Base-by-base conservation (phyloP, 805 yeast genomes). In the Sungouiella thailandica region DNA sequence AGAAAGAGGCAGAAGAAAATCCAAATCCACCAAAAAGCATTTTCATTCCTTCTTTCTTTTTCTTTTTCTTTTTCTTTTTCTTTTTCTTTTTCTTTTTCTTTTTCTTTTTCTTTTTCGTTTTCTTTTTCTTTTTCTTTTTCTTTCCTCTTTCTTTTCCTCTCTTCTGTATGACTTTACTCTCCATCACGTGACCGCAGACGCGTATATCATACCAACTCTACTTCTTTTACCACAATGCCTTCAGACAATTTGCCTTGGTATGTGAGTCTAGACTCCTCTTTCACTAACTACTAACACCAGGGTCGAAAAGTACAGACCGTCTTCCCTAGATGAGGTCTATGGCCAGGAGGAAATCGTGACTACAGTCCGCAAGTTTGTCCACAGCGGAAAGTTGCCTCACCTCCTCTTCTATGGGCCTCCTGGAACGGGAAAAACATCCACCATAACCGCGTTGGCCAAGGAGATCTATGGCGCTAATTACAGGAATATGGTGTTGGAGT, bases 271-370 rank as follows among this genome's bases (percentile, higher is more conserved):
- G 15, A 16, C 5, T n/a, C 11, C 9, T 0, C 28, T 4, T 7
- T 6, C 12, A n/a, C n/a, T n/a, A n/a, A n/a, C n/a, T n/a, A n/a
- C n/a, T n/a, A 54, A 53, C 16, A 8, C 12, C 35, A 64, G 72
- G 98, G 94, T 93, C 29, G 99, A 93, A 57, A 93, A 93, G 57
- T 93, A 90, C 58, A 79, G 99, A 43, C 99, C 99, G 0, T 64
- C 68, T 22, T 69, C 80, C 2, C 65, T 93, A 32, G 87, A 84
- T 41, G 96, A 93, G 29, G 90, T 93, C 7, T 79, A 86, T 50
- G 98, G 98, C 4, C 97, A 93, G 54, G 76, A 76, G 31, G 93
- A 83, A 31, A 86, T 88, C 19, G 86, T 93, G 5, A 72, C 74
- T 22, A 90, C 97, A 7, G 85, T 93, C 12, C 74, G 88, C 26